Conservation (phyloP, 2,329 filamentous ascomycete species). For the Talaromyces sp. region DNA sequence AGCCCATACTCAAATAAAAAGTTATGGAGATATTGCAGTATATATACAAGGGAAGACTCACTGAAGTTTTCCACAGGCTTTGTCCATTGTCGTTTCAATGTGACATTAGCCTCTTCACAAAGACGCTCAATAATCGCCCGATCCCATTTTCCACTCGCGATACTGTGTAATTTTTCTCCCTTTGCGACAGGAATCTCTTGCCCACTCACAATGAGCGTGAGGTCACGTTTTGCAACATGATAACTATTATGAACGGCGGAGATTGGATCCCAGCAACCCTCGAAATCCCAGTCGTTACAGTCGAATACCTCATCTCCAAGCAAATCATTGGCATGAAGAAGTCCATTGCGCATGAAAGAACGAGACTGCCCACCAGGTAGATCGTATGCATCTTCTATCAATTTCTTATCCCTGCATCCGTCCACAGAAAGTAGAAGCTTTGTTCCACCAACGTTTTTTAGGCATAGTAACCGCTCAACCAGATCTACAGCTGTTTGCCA, state of each 20-base stretch:
- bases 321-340: neutral
- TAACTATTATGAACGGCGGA: neutral
- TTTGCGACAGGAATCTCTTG: neutral
- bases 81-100: neutral
- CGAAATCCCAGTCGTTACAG: conserved; percentile 4
- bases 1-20: neutral
- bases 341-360: neutral
- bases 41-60: neutral
- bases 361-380: neutral
- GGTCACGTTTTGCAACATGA: neutral
- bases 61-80: neutral
- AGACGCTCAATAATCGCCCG: neutral
- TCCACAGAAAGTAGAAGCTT: neutral
- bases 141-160: conserved; percentile 1
- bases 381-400: neutral
- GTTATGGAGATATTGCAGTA: neutral
- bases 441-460: neutral
- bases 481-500: neutral
- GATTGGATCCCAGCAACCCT: conserved; percentile 3
- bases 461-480: neutral
- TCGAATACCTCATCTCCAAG: conserved; percentile 2
- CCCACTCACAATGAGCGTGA: neutral
- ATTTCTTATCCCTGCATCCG: neutral
- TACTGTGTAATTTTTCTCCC: neutral
- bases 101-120: neutral